Evolutionary conservation across 2,329 filamentous ascomycete species (phyloP).

Genomic region (Penicillium polonicum): DNA sequence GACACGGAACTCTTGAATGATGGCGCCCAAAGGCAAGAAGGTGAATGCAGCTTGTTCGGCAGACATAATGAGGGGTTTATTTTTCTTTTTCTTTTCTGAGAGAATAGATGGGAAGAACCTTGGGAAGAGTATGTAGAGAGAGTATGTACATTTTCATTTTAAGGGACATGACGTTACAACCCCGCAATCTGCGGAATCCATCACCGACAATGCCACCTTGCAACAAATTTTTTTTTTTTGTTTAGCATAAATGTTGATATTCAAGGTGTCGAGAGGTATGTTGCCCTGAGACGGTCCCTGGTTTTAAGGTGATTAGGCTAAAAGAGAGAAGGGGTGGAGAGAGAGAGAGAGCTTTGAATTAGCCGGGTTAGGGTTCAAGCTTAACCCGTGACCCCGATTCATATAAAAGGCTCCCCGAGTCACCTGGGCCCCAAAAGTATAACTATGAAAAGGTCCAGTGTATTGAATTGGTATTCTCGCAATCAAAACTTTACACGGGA

Average conservation of each 20-base stretch:
- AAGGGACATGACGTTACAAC: conserved; percentile 22
- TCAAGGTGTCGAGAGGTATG: neutral
- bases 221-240: neutral
- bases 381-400: neutral
- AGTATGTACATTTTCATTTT: neutral
- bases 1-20: conserved; percentile 69
- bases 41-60: conserved; percentile 41
- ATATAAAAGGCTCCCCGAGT: neutral
- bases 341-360: neutral
- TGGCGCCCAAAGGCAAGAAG: conserved; percentile 47
- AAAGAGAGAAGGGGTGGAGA: neutral
- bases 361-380: neutral
- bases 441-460: no score
- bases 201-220: conserved; percentile 10
- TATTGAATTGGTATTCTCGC: neutral
- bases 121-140: neutral
- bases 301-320: neutral
- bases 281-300: neutral
- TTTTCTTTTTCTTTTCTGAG: neutral
- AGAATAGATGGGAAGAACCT: neutral
- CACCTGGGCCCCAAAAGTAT: neutral
- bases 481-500: neutral
- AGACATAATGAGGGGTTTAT: conserved; percentile 16
- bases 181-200: conserved; percentile 23
- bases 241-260: conserved; percentile 11